Base-by-base conservation (phyloP, 2,329 filamentous ascomycete genomes). In the Fusarium kyushuense region DNA sequence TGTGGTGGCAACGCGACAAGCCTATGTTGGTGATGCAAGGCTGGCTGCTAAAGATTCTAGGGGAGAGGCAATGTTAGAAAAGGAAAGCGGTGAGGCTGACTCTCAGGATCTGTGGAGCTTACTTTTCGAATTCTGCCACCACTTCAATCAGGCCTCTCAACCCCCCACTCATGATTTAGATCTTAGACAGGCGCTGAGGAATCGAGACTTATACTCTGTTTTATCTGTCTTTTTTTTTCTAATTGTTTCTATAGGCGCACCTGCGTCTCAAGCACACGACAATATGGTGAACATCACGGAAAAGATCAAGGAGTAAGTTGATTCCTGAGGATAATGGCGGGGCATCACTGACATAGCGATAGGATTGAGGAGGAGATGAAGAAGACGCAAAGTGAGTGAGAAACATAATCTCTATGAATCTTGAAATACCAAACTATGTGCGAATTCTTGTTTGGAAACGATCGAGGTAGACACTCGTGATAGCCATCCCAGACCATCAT, bases 291-390 rank as follows among this genome's bases (percentile, higher is more conserved):
- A 98, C 84, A 99, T 99, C 72, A 98, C 96, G 71, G 96, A 99
- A 57, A 98, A 97, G 87, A 99, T 99, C 84, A 99, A 99, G 87
- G 96, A 98, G 95, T 97, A 82, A 76, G 90, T 79, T 21, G 30
- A 21, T 19, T 32, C 43, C 33, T 36, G 21, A 29, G 25, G 19
- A 21, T 17, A 7, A 49, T 59, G 48, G 63, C 42, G 57, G 54
- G 54, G 63, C 52, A 49, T 54, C 41, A 67, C 74, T 77, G 67
- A 76, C 35, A 68, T 46, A 11, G 57, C 30, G n/a, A 54, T 73
- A 97, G 95, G 90, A 99, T 99, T 76, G 96, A 99, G 88, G 94
- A 97, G 83, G 96, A 99, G 91, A 99, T 99, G 96, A 90, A 89
- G 80, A 95, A 89, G 89, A 99, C 96, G 76, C 96, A 99, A 84